Conservation (phyloP, 257 asterid genomes). For the Solanum piurae region DNA sequence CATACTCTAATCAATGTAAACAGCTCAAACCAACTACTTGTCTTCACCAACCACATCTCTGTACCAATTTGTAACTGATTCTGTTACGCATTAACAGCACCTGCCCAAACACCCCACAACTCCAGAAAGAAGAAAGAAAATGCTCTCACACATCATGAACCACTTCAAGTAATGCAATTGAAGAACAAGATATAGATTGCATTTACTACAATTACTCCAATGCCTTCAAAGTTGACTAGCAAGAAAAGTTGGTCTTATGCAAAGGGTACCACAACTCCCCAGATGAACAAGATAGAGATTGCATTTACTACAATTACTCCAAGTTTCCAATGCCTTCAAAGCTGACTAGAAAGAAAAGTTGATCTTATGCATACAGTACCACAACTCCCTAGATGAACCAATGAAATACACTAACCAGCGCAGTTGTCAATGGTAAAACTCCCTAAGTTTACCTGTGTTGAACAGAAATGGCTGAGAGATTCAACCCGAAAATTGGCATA, state of each 20-base stretch:
- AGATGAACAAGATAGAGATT: neutral
- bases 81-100: neutral
- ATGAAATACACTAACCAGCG: neutral
- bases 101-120: neutral
- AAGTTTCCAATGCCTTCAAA: neutral
- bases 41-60: neutral
- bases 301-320: neutral
- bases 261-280: neutral
- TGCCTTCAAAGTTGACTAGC: neutral
- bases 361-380: neutral
- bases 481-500: neutral
- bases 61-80: neutral
- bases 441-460: neutral
- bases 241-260: neutral
- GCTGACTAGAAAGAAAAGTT: neutral
- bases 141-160: neutral
- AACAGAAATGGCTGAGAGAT: neutral
- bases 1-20: neutral
- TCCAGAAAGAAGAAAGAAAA: neutral
- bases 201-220: neutral
- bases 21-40: neutral
- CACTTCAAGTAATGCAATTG: neutral
- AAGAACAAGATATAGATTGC: neutral
- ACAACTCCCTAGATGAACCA: neutral
- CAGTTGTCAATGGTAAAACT: neutral